These are phyloP conservation scores for Nannizziopsis barbatae DNA, from an alignment of 2,329 filamentous ascomycete genomes.

Conservation along the genomic window DNA sequence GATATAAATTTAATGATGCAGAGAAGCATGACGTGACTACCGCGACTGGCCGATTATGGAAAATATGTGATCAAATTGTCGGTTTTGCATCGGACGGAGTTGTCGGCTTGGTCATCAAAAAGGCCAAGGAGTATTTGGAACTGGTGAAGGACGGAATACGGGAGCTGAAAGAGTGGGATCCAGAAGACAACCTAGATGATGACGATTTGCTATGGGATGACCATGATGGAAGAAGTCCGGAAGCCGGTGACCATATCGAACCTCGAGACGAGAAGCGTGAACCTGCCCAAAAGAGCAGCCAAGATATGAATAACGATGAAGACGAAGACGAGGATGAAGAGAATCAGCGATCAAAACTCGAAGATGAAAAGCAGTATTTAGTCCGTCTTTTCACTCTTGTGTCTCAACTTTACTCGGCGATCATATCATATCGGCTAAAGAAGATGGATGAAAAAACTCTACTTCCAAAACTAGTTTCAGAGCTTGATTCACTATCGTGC, in stretches of 20 bases:
- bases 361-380: conserved; percentile 32
- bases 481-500: conserved; percentile 28
- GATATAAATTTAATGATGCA: conserved; percentile 19
- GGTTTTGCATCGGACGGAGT: conserved; percentile 56
- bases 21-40: conserved; percentile 48
- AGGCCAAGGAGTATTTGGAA: conserved; percentile 62
- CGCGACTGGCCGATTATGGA: conserved; percentile 70
- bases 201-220: conserved; percentile 23
- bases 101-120: conserved; percentile 56
- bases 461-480: conserved; percentile 16
- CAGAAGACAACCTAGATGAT: conserved; percentile 55
- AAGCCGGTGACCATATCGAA: too few relatives aligned
- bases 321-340: conserved; percentile 19
- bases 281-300: conserved; percentile 12
- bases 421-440: conserved; percentile 33
- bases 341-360: conserved; percentile 25
- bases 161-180: conserved; percentile 80
- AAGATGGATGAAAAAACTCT: conserved; percentile 19
- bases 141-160: conserved; percentile 70
- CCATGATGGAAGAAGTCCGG: too few relatives aligned
- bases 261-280: too few relatives aligned
- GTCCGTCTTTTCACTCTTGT: conserved; percentile 36
- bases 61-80: conserved; percentile 63
- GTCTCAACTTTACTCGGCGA: conserved; percentile 35
- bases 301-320: conserved; percentile 14